A percentile compares a stretch with the other conserved stretches of the same genome.
phyloP scores from a whole-genome alignment of 2,329 filamentous ascomycete genomes.

The Escovopsis sp. region DNA sequence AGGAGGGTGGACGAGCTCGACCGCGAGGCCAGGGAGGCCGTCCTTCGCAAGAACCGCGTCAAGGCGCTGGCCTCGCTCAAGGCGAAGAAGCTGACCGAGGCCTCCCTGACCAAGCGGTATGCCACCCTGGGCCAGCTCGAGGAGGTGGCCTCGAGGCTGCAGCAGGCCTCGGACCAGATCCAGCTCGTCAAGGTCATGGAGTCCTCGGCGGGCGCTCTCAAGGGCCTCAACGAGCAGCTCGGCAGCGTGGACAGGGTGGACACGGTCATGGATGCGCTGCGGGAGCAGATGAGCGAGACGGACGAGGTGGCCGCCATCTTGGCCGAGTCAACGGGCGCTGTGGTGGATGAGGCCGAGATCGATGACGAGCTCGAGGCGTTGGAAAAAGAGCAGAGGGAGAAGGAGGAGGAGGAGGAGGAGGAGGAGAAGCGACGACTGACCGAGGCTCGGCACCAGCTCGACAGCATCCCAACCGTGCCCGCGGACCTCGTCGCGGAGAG shows the following conservation, averaged over 20 bases:
- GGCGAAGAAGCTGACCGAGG: constrained; percentile 69
- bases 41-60: constrained; percentile 57
- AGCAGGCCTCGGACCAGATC: constrained; percentile 73
- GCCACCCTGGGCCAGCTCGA: constrained; percentile 70
- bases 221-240: constrained; percentile 57
- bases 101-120: constrained; percentile 54
- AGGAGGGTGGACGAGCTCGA: constrained; percentile 52
- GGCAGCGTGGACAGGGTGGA: constrained; percentile 67
- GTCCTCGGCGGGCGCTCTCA: constrained; percentile 57
- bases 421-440: constrained; percentile 28
- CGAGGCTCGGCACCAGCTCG: constrained; percentile 37
- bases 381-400: constrained; percentile 43
- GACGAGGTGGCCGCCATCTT: constrained; percentile 74
- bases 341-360: constrained; percentile 66
- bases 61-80: constrained; percentile 66
- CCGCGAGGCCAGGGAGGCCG: constrained; percentile 51
- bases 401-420: constrained; percentile 35
- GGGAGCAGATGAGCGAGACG: constrained; percentile 65
- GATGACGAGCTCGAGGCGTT: constrained; percentile 76
- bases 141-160: constrained; percentile 65
- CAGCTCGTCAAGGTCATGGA: constrained; percentile 75
- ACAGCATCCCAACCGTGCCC: constrained; percentile 30
- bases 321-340: constrained; percentile 39
- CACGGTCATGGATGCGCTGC: constrained; percentile 56
- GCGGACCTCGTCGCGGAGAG: constrained; percentile 19